Conservation (phyloP, 2,329 filamentous ascomycete species). For the Phaeomoniella chlamydospora region DNA sequence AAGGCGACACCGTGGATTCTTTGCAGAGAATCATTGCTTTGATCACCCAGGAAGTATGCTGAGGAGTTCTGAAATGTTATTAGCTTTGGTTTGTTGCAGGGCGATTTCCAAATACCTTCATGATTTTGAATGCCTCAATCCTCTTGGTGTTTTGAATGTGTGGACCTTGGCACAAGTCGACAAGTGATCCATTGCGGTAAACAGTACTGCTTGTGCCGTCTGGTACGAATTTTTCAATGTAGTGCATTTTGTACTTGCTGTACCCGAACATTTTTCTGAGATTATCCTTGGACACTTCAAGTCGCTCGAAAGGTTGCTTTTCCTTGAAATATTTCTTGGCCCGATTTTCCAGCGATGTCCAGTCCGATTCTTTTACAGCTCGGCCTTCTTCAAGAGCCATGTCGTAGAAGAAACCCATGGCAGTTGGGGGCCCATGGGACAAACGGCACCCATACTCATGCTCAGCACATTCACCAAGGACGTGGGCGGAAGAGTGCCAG, state of each 20-base stretch:
- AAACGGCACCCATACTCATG: constrained; percentile 79
- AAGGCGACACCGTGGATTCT: constrained; percentile 94
- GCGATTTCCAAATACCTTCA: constrained; percentile 41
- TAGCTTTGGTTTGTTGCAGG: neutral
- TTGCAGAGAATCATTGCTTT: constrained; percentile 87
- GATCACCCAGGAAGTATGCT: constrained; percentile 89
- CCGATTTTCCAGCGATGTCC: constrained; percentile 69
- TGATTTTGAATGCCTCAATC: constrained; percentile 88
- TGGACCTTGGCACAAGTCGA: constrained; percentile 88
- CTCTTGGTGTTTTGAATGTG: constrained; percentile 88
- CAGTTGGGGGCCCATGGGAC: constrained; percentile 84
- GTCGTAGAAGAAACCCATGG: constrained; percentile 93
- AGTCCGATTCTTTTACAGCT: constrained; percentile 60
- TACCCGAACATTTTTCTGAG: constrained; percentile 92
- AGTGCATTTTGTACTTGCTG: constrained; percentile 97
- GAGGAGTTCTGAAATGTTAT: constrained; percentile 44
- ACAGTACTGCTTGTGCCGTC: constrained; percentile 87
- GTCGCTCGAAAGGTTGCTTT: constrained; percentile 85
- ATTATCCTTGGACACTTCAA: constrained; percentile 80
- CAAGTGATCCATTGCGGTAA: constrained; percentile 83
- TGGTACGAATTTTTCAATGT: constrained; percentile 83
- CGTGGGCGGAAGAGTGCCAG: constrained; percentile 93
- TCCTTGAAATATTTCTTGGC: constrained; percentile 83
- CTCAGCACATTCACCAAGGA: constrained; percentile 90
- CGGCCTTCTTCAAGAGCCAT: constrained; percentile 67